Percentiles rank a stretch among this genome's conserved stretches.
phyloP scores from a whole-genome alignment of 352 stramenopile species.

The Pseudoperonospora humuli region DNA sequence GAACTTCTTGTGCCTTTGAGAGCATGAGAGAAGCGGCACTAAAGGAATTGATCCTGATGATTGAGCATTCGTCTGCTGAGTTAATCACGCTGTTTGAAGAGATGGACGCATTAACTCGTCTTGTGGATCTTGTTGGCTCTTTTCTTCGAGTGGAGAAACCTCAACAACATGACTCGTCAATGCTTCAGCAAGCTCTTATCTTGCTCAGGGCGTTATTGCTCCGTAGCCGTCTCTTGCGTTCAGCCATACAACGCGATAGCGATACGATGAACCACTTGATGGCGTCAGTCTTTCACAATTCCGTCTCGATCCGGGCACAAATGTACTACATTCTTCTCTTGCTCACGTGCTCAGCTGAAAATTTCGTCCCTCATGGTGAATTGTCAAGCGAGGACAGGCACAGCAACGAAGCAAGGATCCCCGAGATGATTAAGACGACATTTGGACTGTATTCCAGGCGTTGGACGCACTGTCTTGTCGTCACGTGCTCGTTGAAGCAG shows the following conservation, averaged over 20 bases:
- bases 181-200: constrained; percentile 20
- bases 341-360: constrained; percentile 45
- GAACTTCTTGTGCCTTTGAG: constrained; percentile 12
- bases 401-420: constrained; percentile 14
- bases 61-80: constrained; percentile 18
- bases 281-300: constrained; percentile 36
- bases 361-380: constrained; percentile 16
- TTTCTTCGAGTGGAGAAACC: constrained; percentile 6
- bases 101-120: constrained; percentile 24
- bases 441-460: constrained; percentile 36
- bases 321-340: constrained; percentile 58
- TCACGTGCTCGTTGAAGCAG: constrained; percentile 15
- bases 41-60: constrained; percentile 24
- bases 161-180: constrained; percentile 5
- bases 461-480: constrained; percentile 31
- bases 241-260: constrained; percentile 19
- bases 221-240: constrained; percentile 30
- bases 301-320: constrained; percentile 31
- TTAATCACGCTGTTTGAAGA: constrained; percentile 34
- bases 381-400: background rate
- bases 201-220: constrained; percentile 38
- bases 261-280: constrained; percentile 19
- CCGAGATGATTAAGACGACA: constrained; percentile 23
- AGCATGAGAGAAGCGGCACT: constrained; percentile 24
- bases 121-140: constrained; percentile 11